Percentiles rank a stretch among this genome's conserved stretches.
Evolutionary conservation across 495 filamentous ascomycete species (phyloP).

Genomic region (Talaromyces stipitatus): DNA sequence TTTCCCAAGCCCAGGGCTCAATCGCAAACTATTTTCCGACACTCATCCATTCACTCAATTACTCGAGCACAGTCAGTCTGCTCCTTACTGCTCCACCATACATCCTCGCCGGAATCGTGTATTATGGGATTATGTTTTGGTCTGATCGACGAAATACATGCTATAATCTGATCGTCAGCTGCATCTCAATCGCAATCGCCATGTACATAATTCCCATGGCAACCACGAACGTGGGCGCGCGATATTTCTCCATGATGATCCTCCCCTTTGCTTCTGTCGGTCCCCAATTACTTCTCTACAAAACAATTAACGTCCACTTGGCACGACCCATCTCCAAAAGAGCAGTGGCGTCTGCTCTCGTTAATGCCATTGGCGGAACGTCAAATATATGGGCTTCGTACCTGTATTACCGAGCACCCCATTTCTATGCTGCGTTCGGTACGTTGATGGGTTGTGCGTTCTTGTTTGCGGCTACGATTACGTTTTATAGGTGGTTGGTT

Average conservation of each 20-base stretch:
- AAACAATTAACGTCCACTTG: conserved; percentile 73
- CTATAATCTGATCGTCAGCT: conserved; percentile 61
- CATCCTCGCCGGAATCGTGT: conserved; percentile 60
- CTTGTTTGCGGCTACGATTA: conserved; percentile 21
- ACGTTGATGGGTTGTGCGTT: conserved; percentile 26
- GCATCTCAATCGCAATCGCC: conserved; percentile 61
- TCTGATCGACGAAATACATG: conserved; percentile 72
- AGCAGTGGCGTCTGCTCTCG: conserved; percentile 70
- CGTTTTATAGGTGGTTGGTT: conserved; percentile 28
- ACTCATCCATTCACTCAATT: conserved; percentile 68
- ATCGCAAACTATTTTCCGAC: conserved; percentile 90
- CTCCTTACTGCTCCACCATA: conserved; percentile 74
- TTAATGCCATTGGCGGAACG: conserved; percentile 61
- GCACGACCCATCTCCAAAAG: conserved; percentile 78
- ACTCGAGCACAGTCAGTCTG: conserved; percentile 57
- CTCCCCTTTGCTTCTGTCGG: conserved; percentile 52
- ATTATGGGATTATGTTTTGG: conserved; percentile 68
- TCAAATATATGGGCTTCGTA: conserved; percentile 34
- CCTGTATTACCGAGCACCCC: conserved; percentile 24
- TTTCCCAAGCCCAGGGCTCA: conserved; percentile 64
- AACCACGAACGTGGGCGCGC: conserved; percentile 50
- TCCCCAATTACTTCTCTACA: conserved; percentile 64
- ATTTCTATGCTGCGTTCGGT: conserved; percentile 30
- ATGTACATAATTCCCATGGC: conserved; percentile 70
- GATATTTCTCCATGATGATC: conserved; percentile 80